Conservation (phyloP, 495 filamentous ascomycete genomes). For the Neurospora discreta region DNA sequence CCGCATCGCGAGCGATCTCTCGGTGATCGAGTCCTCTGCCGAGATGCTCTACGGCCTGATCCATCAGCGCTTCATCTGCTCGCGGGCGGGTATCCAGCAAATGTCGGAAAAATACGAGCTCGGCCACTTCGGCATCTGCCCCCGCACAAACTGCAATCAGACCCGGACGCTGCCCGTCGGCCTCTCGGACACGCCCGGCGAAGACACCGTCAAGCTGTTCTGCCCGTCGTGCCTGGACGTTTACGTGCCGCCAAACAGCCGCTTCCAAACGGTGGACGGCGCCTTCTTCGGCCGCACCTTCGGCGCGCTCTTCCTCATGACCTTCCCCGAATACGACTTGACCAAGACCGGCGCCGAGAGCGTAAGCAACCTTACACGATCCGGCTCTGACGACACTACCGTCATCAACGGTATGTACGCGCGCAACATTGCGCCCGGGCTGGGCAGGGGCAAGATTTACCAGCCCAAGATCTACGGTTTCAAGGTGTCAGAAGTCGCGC, state of each 20-base stretch:
- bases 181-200: constrained; percentile 82
- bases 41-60: constrained; percentile 97
- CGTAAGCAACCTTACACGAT: constrained; percentile 27
- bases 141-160: constrained; percentile 76
- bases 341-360: constrained; percentile 39
- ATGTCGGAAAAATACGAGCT: constrained; percentile 99
- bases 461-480: constrained; percentile 96
- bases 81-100: constrained; percentile 91
- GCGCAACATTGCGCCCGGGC: constrained; percentile 73
- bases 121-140: constrained; percentile 88
- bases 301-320: constrained; percentile 88
- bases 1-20: constrained; percentile 80
- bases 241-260: constrained; percentile 92
- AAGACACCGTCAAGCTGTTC: constrained; percentile 97
- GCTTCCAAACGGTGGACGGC: constrained; percentile 95
- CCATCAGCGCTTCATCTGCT: constrained; percentile 97
- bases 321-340: constrained; percentile 89
- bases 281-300: constrained; percentile 98
- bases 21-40: constrained; percentile 89
- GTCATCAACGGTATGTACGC: constrained; percentile 77
- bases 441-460: constrained; percentile 77
- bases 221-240: constrained; percentile 94
- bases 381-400: constrained; percentile 30
- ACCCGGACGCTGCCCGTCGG: constrained; percentile 88
- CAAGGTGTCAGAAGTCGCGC: constrained; percentile 75